Base-by-base conservation (phyloP, 345 rosid genomes). In the Microthlaspi erraticum region DNA sequence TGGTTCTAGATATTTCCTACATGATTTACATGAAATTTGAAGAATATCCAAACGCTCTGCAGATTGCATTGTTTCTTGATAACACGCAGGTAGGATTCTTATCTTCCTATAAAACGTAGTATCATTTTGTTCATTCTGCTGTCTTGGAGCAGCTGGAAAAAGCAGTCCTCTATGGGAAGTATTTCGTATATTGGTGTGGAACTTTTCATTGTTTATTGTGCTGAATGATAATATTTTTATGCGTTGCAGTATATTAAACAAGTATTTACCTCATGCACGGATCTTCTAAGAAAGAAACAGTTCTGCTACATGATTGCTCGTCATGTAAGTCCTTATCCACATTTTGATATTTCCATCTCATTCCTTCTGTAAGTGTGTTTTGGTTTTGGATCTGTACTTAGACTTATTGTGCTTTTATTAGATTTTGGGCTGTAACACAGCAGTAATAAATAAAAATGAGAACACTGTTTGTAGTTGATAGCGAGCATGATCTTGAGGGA, bases 261-360 rank as follows among this genome's bases (percentile, higher is more conserved):
- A 79, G 82, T 95, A 48, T 95, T 91, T 69, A 81, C 79, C 37
- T 85, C 90, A 50, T 92, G 99, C 53, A 58, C 84, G 63, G 90
- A 90, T 78, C 54, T 80, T 60, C 74, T 83, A 45, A 81, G 55
- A 64, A 95, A 85, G 92, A 95, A 86, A 82, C 97, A 95, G 74
- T 90, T 92, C 62, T 87, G 91, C 77, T 95, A 88, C 76, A 88
- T 94, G 59, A 79, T 94, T 77, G 89, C 93, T 41, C 88, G 98
- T 29, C 98, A 91, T 80, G 99, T 91, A 82, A 85, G 97, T 84
- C 19, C 64, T 37, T n/a, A 41, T 26, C 29, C 2, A 26, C 29
- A 26, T 63, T 12, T 46, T 5, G 20, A 36, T 31, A 44, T 18
- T 56, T 46, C 6, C 46, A 19, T 73, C 46, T 42, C 55, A 33